phyloP scores from a whole-genome alignment of 2,329 filamentous ascomycete species.

The Alternaria longipes region DNA sequence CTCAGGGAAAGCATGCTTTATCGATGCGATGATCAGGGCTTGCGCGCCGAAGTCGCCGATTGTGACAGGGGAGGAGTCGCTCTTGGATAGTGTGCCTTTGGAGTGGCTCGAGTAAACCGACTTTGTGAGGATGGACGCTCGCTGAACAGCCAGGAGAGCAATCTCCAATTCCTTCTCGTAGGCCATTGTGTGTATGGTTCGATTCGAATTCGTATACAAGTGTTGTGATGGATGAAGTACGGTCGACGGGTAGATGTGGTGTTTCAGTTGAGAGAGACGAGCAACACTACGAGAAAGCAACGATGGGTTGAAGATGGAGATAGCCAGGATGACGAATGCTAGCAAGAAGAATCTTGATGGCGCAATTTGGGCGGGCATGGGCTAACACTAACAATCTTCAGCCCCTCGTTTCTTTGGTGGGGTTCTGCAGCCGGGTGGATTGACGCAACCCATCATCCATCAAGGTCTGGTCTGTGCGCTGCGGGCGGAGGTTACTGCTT shows the following conservation, averaged over 20 bases:
- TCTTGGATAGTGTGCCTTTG: slow-evolving; percentile 93
- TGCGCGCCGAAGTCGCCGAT: slow-evolving; percentile 98
- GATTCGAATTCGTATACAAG: slow-evolving; percentile 19
- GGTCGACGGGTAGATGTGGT: slow-evolving; percentile 42
- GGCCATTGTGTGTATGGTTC: slow-evolving; percentile 45
- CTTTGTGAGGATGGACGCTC: slow-evolving; percentile 78
- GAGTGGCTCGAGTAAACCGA: slow-evolving; percentile 85
- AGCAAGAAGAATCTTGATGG: slow-evolving; percentile 44
- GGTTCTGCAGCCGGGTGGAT: slow-evolving; percentile 20
- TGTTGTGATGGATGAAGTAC: slow-evolving; percentile 22
- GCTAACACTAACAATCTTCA: slow-evolving; percentile 30
- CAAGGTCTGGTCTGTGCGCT: slow-evolving; percentile 10
- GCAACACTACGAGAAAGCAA: slow-evolving; percentile 40
- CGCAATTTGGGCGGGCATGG: slow-evolving; percentile 35
- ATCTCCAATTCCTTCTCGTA: slow-evolving; percentile 83
- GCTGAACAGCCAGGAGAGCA: slow-evolving; percentile 87
- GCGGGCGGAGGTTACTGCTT: slow-evolving; percentile 34
- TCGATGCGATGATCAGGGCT: slow-evolving; percentile 90
- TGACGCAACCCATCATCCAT: slow-evolving; percentile 15
- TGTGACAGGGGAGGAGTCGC: slow-evolving; percentile 95
- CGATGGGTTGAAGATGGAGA: slow-evolving; percentile 40
- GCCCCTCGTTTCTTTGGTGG: slow-evolving; percentile 27
- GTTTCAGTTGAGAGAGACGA: slow-evolving; percentile 43
- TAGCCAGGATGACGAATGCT: slow-evolving; percentile 45
- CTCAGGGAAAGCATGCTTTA: slow-evolving; percentile 86